These are phyloP conservation scores for Penicillium sp. DNA, from an alignment of 2,329 filamentous ascomycete genomes.

Conservation along the genomic window DNA sequence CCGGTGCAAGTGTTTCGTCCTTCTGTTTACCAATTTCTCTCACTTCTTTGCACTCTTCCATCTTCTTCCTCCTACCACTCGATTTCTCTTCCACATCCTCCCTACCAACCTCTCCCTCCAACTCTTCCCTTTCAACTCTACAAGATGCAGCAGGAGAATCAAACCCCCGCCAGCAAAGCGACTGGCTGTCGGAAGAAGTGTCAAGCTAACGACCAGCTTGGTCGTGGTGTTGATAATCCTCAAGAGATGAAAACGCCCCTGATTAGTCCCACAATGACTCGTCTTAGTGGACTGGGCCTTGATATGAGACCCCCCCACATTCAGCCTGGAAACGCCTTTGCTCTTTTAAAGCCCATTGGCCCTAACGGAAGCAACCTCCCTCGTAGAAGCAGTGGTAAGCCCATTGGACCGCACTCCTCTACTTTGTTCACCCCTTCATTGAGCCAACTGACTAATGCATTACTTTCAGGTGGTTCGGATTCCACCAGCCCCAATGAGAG, in stretches of 20 bases:
- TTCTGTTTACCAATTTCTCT: not conserved
- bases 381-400: constrained; percentile 7
- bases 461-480: not conserved
- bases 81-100: not conserved
- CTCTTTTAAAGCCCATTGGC: constrained; percentile 18
- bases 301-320: not conserved
- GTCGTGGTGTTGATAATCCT: not conserved
- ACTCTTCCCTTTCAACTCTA: not conserved
- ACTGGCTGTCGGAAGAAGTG: not conserved
- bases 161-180: not conserved
- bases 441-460: not conserved
- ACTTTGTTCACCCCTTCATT: not conserved
- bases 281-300: not conserved
- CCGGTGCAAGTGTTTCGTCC: not conserved
- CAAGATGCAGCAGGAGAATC: not conserved
- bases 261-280: not conserved
- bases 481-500: not conserved
- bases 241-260: not conserved
- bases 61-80: not conserved
- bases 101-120: not conserved
- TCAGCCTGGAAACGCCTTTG: constrained; percentile 28
- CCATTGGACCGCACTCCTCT: not conserved
- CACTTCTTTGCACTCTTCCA: not conserved
- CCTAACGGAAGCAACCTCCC: constrained; percentile 2
- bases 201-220: not conserved